phyloP scores from a whole-genome alignment of 1,284 basidiomycete genomes.

The Boletellus sp. region DNA sequence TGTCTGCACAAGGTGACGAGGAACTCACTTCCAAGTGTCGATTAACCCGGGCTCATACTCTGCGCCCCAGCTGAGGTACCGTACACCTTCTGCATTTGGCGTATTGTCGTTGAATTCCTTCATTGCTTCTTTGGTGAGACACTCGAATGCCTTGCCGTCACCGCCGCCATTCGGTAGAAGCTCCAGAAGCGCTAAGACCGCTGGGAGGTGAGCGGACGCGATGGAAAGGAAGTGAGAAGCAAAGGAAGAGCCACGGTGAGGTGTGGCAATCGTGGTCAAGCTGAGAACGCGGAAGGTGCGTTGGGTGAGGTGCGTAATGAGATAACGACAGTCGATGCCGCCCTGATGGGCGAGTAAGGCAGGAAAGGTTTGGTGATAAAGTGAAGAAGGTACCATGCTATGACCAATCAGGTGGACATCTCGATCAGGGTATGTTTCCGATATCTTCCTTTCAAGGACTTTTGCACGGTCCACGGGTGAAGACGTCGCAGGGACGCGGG shows the following conservation, averaged over 20 bases:
- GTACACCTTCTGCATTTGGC: slow-evolving; percentile 71
- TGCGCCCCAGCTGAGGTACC: slow-evolving; percentile 94
- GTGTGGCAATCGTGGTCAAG: slow-evolving; percentile 90
- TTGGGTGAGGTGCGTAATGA: slow-evolving; percentile 68
- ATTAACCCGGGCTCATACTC: slow-evolving; percentile 83
- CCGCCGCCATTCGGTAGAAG: slow-evolving; percentile 78
- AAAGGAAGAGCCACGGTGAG: slow-evolving; percentile 90
- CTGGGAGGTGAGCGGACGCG: slow-evolving; percentile 65
- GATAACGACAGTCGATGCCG: slow-evolving; percentile 88
- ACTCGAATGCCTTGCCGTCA: slow-evolving; percentile 89
- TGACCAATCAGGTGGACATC: slow-evolving; percentile 88
- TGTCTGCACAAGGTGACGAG: not conserved
- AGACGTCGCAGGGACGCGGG: slow-evolving; percentile 88
- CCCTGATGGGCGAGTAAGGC: slow-evolving; percentile 50
- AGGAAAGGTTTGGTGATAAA: slow-evolving; percentile 1
- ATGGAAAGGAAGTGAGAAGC: slow-evolving; percentile 89
- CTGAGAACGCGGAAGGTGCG: slow-evolving; percentile 72
- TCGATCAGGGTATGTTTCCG: slow-evolving; percentile 73
- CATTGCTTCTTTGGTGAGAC: slow-evolving; percentile 85
- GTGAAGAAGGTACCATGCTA: slow-evolving; percentile 66
- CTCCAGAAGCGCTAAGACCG: slow-evolving; percentile 67
- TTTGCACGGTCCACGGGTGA: slow-evolving; percentile 83
- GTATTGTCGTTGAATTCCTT: slow-evolving; percentile 82
- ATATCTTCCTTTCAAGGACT: slow-evolving; percentile 80
- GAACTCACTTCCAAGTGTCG: slow-evolving; percentile 76